Conservation (phyloP, 768 basidiomycete species). For the Boletus insuetus region DNA sequence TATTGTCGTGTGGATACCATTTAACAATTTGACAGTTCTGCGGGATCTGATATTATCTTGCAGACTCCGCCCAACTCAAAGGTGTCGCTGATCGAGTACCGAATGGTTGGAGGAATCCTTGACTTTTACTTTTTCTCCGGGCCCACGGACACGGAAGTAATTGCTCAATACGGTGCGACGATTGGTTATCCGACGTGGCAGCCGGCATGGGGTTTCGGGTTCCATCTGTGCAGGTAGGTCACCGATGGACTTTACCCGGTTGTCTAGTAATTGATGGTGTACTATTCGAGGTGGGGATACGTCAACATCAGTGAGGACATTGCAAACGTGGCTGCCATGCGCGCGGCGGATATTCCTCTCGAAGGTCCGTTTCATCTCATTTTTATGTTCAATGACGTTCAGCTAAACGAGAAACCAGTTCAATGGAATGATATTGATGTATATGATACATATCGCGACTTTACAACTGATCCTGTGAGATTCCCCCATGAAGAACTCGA, state of each 20-base stretch:
- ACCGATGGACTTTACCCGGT: not conserved
- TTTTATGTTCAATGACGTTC: not conserved
- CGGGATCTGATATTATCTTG: conserved; percentile 70
- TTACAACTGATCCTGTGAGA: conserved; percentile 63
- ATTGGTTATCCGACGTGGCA: conserved; percentile 70
- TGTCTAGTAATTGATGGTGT: not conserved
- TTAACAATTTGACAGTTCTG: conserved; percentile 41
- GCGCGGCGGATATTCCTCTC: conserved; percentile 71
- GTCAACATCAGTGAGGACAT: conserved; percentile 52
- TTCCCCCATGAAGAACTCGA: conserved; percentile 56
- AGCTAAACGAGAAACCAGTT: conserved; percentile 34
- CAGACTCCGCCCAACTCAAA: conserved; percentile 52
- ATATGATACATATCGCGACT: conserved; percentile 66
- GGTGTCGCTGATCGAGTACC: conserved; percentile 68
- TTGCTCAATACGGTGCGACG: conserved; percentile 67
- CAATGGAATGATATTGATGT: conserved; percentile 82
- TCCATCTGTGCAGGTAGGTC: conserved; percentile 64
- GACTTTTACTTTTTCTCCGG: conserved; percentile 80
- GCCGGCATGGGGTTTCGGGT: conserved; percentile 75
- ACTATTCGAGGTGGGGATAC: conserved; percentile 42
- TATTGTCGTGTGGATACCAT: not conserved
- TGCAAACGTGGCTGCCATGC: conserved; percentile 55
- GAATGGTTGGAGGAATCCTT: conserved; percentile 69
- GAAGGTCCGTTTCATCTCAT: conserved; percentile 46
- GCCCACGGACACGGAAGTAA: conserved; percentile 47